Conservation (phyloP, 1,284 basidiomycete genomes). For the Anthracocystis walkeri region DNA sequence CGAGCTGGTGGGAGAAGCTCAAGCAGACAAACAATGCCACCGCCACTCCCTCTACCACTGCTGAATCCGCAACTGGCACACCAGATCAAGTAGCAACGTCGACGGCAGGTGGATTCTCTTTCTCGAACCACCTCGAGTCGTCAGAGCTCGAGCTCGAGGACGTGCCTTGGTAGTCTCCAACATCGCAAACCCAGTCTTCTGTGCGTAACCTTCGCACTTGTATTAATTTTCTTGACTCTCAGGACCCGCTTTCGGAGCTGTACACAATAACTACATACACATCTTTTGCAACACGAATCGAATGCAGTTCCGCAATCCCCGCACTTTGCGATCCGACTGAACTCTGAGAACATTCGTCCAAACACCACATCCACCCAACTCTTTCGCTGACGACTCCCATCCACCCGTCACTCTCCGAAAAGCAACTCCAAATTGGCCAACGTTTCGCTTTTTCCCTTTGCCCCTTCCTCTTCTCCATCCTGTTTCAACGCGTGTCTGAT, state of each 20-base stretch:
- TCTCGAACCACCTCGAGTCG: constrained; percentile 10
- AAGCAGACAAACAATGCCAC: constrained; percentile 14
- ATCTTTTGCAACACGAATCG: background rate
- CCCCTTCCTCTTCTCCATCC: background rate
- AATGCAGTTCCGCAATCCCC: background rate
- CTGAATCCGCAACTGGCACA: background rate
- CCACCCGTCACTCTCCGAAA: constrained; percentile 53
- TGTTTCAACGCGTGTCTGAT: constrained; percentile 73
- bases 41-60: background rate
- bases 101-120: constrained; percentile 14
- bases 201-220: no score
- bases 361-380: no score
- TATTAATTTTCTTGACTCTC: background rate
- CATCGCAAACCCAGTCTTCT: background rate
- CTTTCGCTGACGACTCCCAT: no score
- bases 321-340: background rate
- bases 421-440: constrained; percentile 63
- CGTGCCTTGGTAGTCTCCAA: constrained; percentile 26
- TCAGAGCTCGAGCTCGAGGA: constrained; percentile 36
- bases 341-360: no score
- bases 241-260: background rate
- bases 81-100: background rate
- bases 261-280: background rate
- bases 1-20: constrained; percentile 45
- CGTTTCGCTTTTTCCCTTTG: constrained; percentile 46